phyloP scores from a whole-genome alignment of 2,329 filamentous ascomycete genomes.

The Penicillium sp. region DNA sequence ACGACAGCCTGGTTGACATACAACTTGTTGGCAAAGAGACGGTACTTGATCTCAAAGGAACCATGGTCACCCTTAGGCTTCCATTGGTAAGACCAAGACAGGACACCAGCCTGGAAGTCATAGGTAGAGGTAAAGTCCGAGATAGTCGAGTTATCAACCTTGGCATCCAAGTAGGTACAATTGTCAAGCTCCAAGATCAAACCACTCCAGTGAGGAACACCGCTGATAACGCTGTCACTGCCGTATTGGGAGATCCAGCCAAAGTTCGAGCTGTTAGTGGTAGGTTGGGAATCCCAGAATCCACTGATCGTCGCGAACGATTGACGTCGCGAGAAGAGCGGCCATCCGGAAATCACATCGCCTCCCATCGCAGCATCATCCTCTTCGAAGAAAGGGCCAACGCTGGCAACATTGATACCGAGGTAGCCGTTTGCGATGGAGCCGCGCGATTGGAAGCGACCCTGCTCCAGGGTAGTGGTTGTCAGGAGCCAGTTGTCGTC shows the following conservation, averaged over 20 bases:
- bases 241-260: constrained; percentile 73
- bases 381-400: constrained; percentile 68
- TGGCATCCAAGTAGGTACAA: constrained; percentile 64
- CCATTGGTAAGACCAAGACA: constrained; percentile 72
- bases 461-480: constrained; percentile 61
- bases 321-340: constrained; percentile 67
- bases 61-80: constrained; percentile 56
- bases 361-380: constrained; percentile 50
- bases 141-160: constrained; percentile 64
- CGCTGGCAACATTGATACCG: constrained; percentile 67
- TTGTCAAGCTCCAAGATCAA: constrained; percentile 63
- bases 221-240: constrained; percentile 72
- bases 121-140: constrained; percentile 66
- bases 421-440: constrained; percentile 69
- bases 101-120: constrained; percentile 67
- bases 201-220: constrained; percentile 72
- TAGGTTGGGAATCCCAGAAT: constrained; percentile 67
- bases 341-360: constrained; percentile 69
- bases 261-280: constrained; percentile 67
- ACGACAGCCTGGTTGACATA: constrained; percentile 67
- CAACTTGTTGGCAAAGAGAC: constrained; percentile 70
- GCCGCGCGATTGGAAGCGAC: constrained; percentile 66
- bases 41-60: constrained; percentile 66
- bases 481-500: constrained; percentile 62
- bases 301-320: constrained; percentile 71